Percentiles rank a stretch among this genome's conserved stretches.
phyloP scores from a whole-genome alignment of 2,329 filamentous ascomycete genomes.

The Hypoxylon sp. region DNA sequence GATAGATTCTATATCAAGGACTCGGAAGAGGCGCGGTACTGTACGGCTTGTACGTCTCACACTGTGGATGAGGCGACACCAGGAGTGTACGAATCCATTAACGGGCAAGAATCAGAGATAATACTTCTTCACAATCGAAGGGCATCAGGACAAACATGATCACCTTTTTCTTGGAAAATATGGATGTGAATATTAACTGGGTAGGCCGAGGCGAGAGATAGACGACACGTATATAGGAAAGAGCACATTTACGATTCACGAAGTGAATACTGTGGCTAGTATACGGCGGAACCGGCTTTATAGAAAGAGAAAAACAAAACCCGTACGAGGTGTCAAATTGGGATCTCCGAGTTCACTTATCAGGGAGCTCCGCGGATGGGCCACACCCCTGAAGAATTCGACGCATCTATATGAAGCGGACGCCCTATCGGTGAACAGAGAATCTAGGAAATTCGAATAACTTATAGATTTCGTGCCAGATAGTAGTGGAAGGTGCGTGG shows the following conservation, averaged over 20 bases:
- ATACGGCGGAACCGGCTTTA: background rate
- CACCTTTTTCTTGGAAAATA: background rate
- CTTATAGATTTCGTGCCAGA: too few relatives aligned
- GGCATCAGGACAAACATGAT: background rate
- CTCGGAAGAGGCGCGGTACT: conserved; percentile 17
- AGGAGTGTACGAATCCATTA: conserved; percentile 17
- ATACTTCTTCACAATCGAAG: conserved; percentile 14
- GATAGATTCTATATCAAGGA: conserved; percentile 23
- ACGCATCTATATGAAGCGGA: too few relatives aligned
- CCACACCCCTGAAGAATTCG: background rate
- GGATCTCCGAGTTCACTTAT: background rate
- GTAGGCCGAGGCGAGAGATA: background rate
- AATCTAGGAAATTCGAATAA: too few relatives aligned
- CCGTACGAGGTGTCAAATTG: background rate
- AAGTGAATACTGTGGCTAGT: background rate
- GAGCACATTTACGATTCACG: background rate
- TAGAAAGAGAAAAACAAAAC: too few relatives aligned
- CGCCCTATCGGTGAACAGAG: too few relatives aligned
- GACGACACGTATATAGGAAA: background rate
- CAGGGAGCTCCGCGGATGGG: too few relatives aligned
- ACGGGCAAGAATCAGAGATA: conserved; percentile 6
- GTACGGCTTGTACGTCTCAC: conserved; percentile 2
- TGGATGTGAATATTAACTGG: too few relatives aligned
- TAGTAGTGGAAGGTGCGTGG: too few relatives aligned
- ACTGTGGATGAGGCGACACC: background rate